phyloP scores from a whole-genome alignment of 2,329 filamentous ascomycete genomes.

The Calonectria crousiana region DNA sequence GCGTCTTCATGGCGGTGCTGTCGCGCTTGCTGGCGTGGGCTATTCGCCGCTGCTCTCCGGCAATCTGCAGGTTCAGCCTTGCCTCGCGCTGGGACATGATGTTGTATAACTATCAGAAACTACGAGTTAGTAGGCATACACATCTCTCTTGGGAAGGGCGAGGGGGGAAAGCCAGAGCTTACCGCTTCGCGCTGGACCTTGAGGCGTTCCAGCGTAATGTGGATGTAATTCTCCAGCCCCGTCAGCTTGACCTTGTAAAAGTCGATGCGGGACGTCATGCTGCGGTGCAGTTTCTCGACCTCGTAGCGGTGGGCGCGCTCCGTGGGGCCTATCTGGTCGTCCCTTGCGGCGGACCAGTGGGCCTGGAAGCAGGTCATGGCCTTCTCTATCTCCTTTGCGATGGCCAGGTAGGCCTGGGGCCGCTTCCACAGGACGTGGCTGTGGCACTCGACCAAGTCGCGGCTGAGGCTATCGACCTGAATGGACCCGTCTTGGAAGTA shows the following conservation, averaged over 20 bases:
- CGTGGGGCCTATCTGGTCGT: constrained; percentile 35
- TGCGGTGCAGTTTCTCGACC: constrained; percentile 62
- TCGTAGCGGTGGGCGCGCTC: constrained; percentile 47
- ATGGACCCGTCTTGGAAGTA: constrained; percentile 66
- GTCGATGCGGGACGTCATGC: constrained; percentile 66
- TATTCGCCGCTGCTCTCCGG: constrained; percentile 69
- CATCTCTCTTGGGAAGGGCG: not conserved
- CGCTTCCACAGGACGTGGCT: constrained; percentile 73
- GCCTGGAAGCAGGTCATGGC: constrained; percentile 60
- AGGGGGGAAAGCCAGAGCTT: constrained; percentile 45
- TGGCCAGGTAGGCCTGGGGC: constrained; percentile 70
- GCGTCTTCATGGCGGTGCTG: constrained; percentile 74
- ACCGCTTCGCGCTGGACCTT: constrained; percentile 73
- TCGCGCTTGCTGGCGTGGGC: constrained; percentile 72
- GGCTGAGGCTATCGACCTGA: constrained; percentile 70
- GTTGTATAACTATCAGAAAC: constrained; percentile 66
- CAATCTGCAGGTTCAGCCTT: constrained; percentile 73
- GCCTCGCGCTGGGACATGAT: constrained; percentile 75
- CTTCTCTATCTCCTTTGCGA: constrained; percentile 61
- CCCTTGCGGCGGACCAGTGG: constrained; percentile 36
- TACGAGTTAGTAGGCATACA: not conserved
- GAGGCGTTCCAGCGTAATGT: constrained; percentile 70
- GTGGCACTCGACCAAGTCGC: constrained; percentile 74
- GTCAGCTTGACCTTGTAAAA: constrained; percentile 72
- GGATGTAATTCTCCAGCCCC: constrained; percentile 72